These are phyloP conservation scores for Candida andamanensis DNA, from an alignment of 805 yeast species.

Conservation along the genomic window DNA sequence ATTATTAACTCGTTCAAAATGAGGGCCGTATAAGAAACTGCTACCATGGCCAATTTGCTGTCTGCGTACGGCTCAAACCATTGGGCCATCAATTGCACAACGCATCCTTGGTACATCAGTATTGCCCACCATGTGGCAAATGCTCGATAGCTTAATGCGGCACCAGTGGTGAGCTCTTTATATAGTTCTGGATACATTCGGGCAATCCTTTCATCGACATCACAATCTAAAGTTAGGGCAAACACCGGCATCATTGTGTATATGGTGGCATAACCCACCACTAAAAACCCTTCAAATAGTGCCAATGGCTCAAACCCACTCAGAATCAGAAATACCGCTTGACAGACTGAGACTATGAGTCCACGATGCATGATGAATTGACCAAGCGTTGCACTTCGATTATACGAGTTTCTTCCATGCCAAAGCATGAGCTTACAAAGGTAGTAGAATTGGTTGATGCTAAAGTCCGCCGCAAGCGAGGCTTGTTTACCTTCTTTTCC, in stretches of 20 bases:
- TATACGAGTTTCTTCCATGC: slow-evolving; percentile 98
- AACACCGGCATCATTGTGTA: slow-evolving; percentile 99
- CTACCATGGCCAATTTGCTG: slow-evolving; percentile 71
- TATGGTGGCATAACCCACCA: slow-evolving; percentile 97
- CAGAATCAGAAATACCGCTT: slow-evolving; percentile 84
- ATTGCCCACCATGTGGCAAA: slow-evolving; percentile 89
- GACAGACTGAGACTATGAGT: slow-evolving; percentile 86
- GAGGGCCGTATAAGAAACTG: slow-evolving; percentile 74
- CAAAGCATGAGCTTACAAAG: slow-evolving; percentile 81
- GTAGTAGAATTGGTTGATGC: slow-evolving; percentile 86
- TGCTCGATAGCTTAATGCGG: slow-evolving; percentile 77
- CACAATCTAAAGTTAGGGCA: slow-evolving; percentile 84
- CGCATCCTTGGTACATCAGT: slow-evolving; percentile 85
- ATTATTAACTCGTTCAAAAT: slow-evolving; percentile 82
- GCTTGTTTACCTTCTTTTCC: slow-evolving; percentile 99
- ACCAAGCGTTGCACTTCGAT: slow-evolving; percentile 89
- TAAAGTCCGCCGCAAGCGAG: slow-evolving; percentile 93
- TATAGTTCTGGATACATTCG: slow-evolving; percentile 91
- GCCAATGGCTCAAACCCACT: slow-evolving; percentile 92
- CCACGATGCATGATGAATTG: slow-evolving; percentile 98
- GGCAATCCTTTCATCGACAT: slow-evolving; percentile 84
- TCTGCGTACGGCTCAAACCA: slow-evolving; percentile 58
- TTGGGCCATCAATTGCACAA: slow-evolving; percentile 82
- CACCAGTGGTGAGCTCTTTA: slow-evolving; percentile 85
- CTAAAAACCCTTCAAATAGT: slow-evolving; percentile 89